Conservation (phyloP, 2,329 filamentous ascomycete species). For the Kalaharituber pfeilii region DNA sequence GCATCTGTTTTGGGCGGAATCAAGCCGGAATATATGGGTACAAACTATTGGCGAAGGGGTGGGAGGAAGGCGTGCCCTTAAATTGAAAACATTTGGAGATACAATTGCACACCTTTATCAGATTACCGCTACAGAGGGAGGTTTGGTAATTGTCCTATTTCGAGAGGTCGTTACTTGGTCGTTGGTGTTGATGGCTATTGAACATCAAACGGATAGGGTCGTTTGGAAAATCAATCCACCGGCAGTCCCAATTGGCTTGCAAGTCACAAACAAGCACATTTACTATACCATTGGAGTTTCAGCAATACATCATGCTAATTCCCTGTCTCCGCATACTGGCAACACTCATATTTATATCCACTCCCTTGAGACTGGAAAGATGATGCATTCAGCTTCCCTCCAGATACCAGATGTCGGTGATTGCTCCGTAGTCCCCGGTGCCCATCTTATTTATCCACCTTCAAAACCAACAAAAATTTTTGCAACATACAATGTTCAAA, state of each 20-base stretch:
- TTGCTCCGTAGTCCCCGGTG: conserved; percentile 9
- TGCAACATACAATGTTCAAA: conserved; percentile 12
- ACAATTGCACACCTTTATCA: conserved; percentile 16
- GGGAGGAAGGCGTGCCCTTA: conserved; percentile 14
- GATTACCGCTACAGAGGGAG: conserved; percentile 15
- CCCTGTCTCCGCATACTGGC: not conserved
- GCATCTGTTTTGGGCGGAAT: conserved; percentile 17
- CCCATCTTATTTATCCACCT: conserved; percentile 14
- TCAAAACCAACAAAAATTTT: conserved; percentile 15
- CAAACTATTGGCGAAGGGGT: conserved; percentile 17
- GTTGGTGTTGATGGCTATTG: conserved; percentile 12
- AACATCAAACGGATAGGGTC: conserved; percentile 17
- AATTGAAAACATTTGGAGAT: conserved; percentile 13
- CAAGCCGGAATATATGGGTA: conserved; percentile 16
- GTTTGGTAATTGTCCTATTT: conserved; percentile 14
- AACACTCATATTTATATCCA: not conserved
- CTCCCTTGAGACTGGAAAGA: not conserved
- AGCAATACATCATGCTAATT: not conserved
- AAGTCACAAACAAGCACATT: conserved; percentile 4
- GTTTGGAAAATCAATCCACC: conserved; percentile 14
- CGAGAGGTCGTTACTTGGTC: conserved; percentile 13
- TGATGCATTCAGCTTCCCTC: not conserved
- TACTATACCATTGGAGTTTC: not conserved
- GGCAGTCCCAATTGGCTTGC: conserved; percentile 13
- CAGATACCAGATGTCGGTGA: not conserved